phyloP scores from a whole-genome alignment of 306 rosid genomes.

The Trichosanthes truncata region DNA sequence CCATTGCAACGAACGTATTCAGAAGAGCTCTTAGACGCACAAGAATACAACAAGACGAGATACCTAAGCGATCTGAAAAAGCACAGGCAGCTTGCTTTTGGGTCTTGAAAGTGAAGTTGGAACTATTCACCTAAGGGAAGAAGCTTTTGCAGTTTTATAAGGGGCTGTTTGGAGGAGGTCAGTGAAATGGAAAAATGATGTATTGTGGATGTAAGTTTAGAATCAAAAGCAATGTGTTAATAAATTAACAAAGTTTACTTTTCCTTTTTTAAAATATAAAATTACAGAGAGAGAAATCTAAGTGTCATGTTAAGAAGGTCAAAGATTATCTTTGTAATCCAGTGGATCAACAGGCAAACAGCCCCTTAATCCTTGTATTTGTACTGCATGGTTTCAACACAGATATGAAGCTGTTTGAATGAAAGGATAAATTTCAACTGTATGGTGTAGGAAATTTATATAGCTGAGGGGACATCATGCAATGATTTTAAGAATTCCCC shows the following conservation, averaged over 20 bases:
- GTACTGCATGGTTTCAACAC: background rate
- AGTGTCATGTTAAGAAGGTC: background rate
- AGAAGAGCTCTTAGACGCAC: slow-evolving; percentile 64
- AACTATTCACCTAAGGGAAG: background rate
- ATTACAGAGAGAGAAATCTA: background rate
- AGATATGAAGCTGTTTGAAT: background rate
- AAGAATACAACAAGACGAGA: slow-evolving; percentile 77
- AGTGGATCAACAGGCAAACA: background rate
- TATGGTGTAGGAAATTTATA: background rate
- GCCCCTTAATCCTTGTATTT: background rate
- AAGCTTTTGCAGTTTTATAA: background rate
- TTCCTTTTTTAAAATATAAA: background rate
- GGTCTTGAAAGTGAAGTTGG: slow-evolving; percentile 14
- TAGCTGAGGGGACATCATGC: too few relatives aligned
- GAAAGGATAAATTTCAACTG: background rate
- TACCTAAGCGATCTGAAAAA: slow-evolving; percentile 44
- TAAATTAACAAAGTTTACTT: background rate
- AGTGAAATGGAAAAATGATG: background rate
- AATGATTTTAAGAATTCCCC: too few relatives aligned
- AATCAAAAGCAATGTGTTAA: background rate
- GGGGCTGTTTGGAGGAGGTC: background rate
- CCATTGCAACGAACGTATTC: slow-evolving; percentile 57
- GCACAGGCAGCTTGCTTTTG: slow-evolving; percentile 44
- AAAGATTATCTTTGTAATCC: background rate
- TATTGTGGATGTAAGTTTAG: background rate